Percentiles rank a stretch among this genome's conserved stretches.
Conservation (phyloP, 1,284 basidiomycete genomes). For the Cryptococcus sp. region DNA sequence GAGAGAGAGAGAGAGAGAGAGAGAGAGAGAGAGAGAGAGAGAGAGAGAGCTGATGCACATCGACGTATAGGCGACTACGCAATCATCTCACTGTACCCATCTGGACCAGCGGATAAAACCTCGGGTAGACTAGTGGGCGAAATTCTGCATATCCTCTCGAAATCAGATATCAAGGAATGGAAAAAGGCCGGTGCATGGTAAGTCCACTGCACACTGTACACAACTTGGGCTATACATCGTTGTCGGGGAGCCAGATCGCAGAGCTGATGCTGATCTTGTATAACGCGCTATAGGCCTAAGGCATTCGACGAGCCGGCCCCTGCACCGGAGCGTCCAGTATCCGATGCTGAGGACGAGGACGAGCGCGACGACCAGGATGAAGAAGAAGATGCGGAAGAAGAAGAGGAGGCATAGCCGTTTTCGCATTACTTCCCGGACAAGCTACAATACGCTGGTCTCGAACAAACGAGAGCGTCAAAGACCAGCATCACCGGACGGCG, state of each 20-base stretch:
- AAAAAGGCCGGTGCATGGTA: slow-evolving; percentile 43
- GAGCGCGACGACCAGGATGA: slow-evolving; percentile 15
- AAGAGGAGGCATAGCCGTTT: slow-evolving; percentile 6
- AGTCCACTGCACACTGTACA: slow-evolving; percentile 12
- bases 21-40: no score
- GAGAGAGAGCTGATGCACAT: no score
- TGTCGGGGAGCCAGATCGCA: neutral
- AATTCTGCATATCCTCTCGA: slow-evolving; percentile 36
- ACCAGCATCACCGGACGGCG: no score
- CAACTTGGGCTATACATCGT: neutral
- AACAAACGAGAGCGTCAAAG: no score
- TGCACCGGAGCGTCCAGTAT: neutral
- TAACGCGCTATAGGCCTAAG: slow-evolving; percentile 19
- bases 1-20: no score
- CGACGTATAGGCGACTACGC: slow-evolving; percentile 45
- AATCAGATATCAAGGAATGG: slow-evolving; percentile 41
- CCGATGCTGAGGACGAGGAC: slow-evolving; percentile 1
- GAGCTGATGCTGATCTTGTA: neutral
- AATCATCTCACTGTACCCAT: slow-evolving; percentile 34
- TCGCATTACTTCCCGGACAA: neutral
- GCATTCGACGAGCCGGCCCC: slow-evolving; percentile 25
- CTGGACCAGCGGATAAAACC: slow-evolving; percentile 19
- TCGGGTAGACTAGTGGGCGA: slow-evolving; percentile 36
- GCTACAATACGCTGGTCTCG: neutral
- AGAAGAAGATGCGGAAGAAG: slow-evolving; percentile 2